Evolutionary conservation across 768 basidiomycete genomes (phyloP), one percentile per base, ranked within the genome.

Genomic region (Pilatotrama ljubarskyi): DNA sequence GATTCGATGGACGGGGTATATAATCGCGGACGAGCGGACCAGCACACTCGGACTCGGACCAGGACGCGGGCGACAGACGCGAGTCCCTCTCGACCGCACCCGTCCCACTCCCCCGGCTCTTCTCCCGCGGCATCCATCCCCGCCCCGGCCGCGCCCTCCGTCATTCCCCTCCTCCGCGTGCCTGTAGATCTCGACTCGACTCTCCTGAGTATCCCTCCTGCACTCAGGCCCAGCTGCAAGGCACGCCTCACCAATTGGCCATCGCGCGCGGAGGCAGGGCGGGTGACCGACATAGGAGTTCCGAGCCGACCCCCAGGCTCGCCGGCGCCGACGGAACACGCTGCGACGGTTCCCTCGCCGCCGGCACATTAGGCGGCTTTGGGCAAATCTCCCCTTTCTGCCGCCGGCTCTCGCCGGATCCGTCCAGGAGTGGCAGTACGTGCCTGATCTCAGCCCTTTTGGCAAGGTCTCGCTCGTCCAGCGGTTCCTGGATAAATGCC

Each of bases 271-370:
- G 5, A 32, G 29, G n/a, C 7, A 14, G 46, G 22, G 22, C 25
- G 7, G 46, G 24, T 51, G 35, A 51, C 49, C 49, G 20, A 51
- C 49, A 51, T 51, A 51, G 49, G 49, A 51, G 49, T n/a, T n/a
- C 49, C 49, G 49, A 20, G 35, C 32, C 49, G 20, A 37, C 3
- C n/a, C n/a, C 26, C 29, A 32, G 48, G 26, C 48, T 29, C 48
- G 48, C 48, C 48, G 48, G 48, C 48, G 48, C 48, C 48, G 48
- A 49, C 48, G 49, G 29, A 37, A 35, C 35, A 35, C 35, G 37
- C 35, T 18, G 20, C 24, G 7, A 17, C 8, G 14, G 43, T 44
- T 17, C 5, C 14, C 48, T 49, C 32, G 49, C 49, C 49, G 49
- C 49, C 49, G 49, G 49, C 49, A 18, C 42, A 41, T 43, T 43